Conservation (phyloP, 352 stramenopile species). For the Globisporangium apiculatum region DNA sequence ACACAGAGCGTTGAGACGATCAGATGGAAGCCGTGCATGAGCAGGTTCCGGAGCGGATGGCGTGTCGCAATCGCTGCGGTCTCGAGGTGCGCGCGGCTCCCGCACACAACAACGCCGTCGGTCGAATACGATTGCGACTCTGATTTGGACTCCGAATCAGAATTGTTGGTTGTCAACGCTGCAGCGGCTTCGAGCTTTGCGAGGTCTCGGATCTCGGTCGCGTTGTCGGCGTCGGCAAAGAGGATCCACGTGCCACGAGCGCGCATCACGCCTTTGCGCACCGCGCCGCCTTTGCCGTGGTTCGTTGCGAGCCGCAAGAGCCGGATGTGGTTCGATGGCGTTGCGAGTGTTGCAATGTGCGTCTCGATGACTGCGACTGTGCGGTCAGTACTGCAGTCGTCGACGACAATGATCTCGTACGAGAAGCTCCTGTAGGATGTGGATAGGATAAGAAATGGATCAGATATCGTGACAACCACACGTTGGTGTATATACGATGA, state of each 20-base stretch:
- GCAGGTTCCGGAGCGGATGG: slow-evolving; percentile 80
- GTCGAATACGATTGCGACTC: slow-evolving; percentile 10
- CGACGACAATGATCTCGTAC: slow-evolving; percentile 91
- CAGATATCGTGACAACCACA: neutral
- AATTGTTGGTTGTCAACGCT: slow-evolving; percentile 1
- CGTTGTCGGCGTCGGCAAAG: slow-evolving; percentile 91
- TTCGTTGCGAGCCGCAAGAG: slow-evolving; percentile 82
- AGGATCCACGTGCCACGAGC: slow-evolving; percentile 74
- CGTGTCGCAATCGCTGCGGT: slow-evolving; percentile 80
- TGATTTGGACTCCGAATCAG: too few species aligned
- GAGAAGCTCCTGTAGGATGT: slow-evolving; percentile 19
- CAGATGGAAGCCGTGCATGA: slow-evolving; percentile 92
- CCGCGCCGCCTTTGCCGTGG: slow-evolving; percentile 88
- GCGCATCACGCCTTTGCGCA: slow-evolving; percentile 85
- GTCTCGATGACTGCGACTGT: slow-evolving; percentile 67
- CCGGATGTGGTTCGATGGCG: slow-evolving; percentile 38
- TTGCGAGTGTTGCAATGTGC: slow-evolving; percentile 39
- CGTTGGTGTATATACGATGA: too few species aligned
- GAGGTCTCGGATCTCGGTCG: slow-evolving; percentile 88
- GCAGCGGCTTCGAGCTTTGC: slow-evolving; percentile 63
- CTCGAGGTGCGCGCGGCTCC: slow-evolving; percentile 87
- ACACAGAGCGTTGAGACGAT: slow-evolving; percentile 86
- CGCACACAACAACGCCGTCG: slow-evolving; percentile 77
- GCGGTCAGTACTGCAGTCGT: slow-evolving; percentile 87
- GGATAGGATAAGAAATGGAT: too few species aligned